A percentile compares a stretch with the other conserved stretches of the same genome.
Evolutionary conservation across 1,284 basidiomycete genomes (phyloP).

Genomic region (Termitomyces sp.): DNA sequence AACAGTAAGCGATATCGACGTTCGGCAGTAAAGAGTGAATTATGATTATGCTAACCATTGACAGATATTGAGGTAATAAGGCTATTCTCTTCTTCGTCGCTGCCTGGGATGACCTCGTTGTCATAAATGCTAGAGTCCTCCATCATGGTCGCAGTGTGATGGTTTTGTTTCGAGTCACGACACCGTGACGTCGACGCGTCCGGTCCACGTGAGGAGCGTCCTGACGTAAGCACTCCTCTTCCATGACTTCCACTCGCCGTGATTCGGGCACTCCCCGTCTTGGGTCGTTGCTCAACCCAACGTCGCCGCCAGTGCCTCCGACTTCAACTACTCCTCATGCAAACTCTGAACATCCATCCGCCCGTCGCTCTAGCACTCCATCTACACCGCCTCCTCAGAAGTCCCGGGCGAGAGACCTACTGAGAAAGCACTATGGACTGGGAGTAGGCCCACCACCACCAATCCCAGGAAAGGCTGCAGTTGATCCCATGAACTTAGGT

Average conservation of each 20-base stretch:
- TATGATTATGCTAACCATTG: neutral
- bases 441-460: constrained; percentile 66
- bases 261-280: constrained; percentile 28
- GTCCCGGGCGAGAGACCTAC: constrained; percentile 68
- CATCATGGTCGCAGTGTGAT: constrained; percentile 7
- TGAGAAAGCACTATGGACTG: constrained; percentile 81
- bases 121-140: constrained; percentile 11
- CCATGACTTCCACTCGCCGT: constrained; percentile 17
- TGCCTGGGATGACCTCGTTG: constrained; percentile 20
- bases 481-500: constrained; percentile 82
- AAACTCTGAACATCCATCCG: constrained; percentile 2
- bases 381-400: constrained; percentile 38
- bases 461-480: constrained; percentile 39
- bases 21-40: neutral
- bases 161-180: neutral
- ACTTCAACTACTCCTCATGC: constrained; percentile 15
- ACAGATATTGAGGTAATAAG: neutral
- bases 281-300: constrained; percentile 27
- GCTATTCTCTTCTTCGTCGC: constrained; percentile 17
- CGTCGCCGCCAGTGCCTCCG: constrained; percentile 17
- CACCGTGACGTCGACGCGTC: constrained; percentile 18
- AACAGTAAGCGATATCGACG: neutral
- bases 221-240: constrained; percentile 10
- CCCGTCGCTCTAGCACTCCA: constrained; percentile 17
- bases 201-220: constrained; percentile 1